Evolutionary conservation across 306 rosid species (phyloP).

Genomic region (Rosa chinensis): DNA sequence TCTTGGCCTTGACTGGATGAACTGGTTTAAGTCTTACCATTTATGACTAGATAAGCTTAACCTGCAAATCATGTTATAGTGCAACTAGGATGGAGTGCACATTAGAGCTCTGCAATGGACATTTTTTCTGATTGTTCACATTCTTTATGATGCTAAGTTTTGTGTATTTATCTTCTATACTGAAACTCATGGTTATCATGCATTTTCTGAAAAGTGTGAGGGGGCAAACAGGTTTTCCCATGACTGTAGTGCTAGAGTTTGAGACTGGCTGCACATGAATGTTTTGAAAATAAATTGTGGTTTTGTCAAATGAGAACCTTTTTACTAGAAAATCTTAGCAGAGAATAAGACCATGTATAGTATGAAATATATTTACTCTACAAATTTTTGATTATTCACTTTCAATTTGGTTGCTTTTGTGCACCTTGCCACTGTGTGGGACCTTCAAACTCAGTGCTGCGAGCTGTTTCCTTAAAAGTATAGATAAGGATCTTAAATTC

Average conservation of each 20-base stretch:
- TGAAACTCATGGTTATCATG: not conserved
- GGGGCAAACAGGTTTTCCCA: not conserved
- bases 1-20: not conserved
- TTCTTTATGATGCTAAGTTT: not conserved
- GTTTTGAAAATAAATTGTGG: not conserved
- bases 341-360: not conserved
- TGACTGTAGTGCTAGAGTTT: not conserved
- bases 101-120: not conserved
- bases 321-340: not conserved
- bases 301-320: not conserved
- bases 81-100: not conserved
- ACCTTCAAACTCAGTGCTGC: not conserved
- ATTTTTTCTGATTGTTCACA: not conserved
- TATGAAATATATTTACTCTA: not conserved
- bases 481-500: not conserved
- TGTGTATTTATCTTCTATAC: not conserved
- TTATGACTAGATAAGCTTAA: not conserved
- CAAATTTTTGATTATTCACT: not conserved
- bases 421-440: not conserved
- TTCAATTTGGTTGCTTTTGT: not conserved
- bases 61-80: not conserved
- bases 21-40: not conserved
- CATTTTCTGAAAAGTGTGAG: not conserved
- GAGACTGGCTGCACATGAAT: not conserved
- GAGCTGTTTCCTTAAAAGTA: not conserved